These are phyloP conservation scores for Umbelopsis sp. DNA, from an alignment of 192 early-diverging fungal species.

Conservation along the genomic window DNA sequence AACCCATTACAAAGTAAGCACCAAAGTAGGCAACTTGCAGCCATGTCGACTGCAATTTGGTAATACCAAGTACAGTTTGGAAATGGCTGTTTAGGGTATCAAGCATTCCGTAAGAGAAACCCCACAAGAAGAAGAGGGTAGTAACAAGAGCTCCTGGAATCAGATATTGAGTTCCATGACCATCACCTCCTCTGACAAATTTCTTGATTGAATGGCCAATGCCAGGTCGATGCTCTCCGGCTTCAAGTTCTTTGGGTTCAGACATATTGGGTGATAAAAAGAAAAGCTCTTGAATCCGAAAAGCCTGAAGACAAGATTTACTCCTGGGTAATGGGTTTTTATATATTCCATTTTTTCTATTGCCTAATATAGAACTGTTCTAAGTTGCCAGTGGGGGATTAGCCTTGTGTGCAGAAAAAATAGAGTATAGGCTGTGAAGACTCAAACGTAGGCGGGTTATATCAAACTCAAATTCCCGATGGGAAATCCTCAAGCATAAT, in stretches of 20 bases:
- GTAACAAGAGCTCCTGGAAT: constrained; percentile 34
- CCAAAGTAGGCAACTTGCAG: constrained; percentile 46
- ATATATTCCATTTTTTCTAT: too few species aligned
- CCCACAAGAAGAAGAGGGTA: constrained; percentile 42
- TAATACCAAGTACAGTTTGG: constrained; percentile 33
- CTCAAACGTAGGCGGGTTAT: neutral
- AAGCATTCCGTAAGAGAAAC: constrained; percentile 40
- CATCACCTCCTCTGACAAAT: neutral
- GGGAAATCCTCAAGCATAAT: neutral
- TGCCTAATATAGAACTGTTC: too few species aligned
- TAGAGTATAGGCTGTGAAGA: too few species aligned
- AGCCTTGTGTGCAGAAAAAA: too few species aligned
- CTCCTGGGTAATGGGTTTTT: too few species aligned
- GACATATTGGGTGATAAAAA: neutral
- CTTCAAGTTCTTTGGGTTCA: constrained; percentile 11
- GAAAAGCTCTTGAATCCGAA: too few species aligned
- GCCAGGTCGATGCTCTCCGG: constrained; percentile 1
- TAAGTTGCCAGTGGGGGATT: too few species aligned
- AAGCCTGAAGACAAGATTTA: too few species aligned
- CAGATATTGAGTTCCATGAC: constrained; percentile 25
- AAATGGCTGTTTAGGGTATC: constrained; percentile 44
- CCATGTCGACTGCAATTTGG: constrained; percentile 36
- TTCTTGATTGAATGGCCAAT: neutral
- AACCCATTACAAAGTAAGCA: constrained; percentile 36
- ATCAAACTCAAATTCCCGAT: constrained; percentile 11